Conservation (phyloP, 805 yeast genomes). For the Kregervanrija delftensis region DNA sequence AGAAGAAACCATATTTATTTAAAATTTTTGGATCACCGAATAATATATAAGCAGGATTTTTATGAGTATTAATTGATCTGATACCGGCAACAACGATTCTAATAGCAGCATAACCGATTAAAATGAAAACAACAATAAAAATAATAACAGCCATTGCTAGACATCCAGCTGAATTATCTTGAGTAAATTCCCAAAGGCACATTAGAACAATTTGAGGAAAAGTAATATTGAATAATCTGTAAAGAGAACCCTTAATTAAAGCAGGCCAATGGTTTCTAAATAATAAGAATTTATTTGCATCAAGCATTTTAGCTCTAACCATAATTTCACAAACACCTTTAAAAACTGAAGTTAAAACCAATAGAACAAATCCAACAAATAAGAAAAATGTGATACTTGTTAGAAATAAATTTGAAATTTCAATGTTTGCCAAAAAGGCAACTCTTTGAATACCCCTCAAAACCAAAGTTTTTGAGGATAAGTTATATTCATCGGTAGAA, state of each 20-base stretch:
- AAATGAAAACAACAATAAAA: constrained; percentile 46
- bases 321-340: constrained; percentile 64
- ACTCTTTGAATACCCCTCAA: constrained; percentile 92
- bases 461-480: constrained; percentile 66
- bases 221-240: constrained; percentile 74
- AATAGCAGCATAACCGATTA: constrained; percentile 65
- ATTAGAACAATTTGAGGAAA: constrained; percentile 81
- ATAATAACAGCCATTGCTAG: constrained; percentile 73
- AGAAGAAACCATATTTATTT: constrained; percentile 86
- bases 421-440: constrained; percentile 76
- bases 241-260: constrained; percentile 84
- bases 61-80: constrained; percentile 61
- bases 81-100: constrained; percentile 73
- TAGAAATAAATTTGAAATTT: constrained; percentile 76
- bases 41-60: constrained; percentile 87
- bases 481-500: constrained; percentile 63
- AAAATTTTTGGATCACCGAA: constrained; percentile 77
- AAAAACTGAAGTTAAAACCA: constrained; percentile 50
- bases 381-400: constrained; percentile 82
- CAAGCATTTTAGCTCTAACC: constrained; percentile 51
- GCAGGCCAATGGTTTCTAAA: constrained; percentile 78
- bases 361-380: constrained; percentile 61
- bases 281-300: constrained; percentile 59
- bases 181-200: constrained; percentile 85
- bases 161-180: constrained; percentile 76